A percentile compares a stretch with the other conserved stretches of the same genome.
These are phyloP conservation scores for Pisolithus marmoratus DNA, from an alignment of 768 basidiomycete genomes.

Conservation along the genomic window DNA sequence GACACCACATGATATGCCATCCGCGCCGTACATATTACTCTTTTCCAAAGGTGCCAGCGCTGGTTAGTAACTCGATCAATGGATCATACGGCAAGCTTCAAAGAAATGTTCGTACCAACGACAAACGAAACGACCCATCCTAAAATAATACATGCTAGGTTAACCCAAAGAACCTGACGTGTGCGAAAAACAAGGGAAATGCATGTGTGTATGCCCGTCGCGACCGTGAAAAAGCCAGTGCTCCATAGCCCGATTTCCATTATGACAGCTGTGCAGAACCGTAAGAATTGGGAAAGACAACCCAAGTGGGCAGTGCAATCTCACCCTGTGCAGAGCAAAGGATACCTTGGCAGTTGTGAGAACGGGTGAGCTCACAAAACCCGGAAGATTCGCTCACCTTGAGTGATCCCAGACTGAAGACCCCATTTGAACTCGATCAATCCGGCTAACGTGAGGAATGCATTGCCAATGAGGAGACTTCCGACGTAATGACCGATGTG, in stretches of 20 bases:
- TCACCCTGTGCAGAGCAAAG: constrained; percentile 60
- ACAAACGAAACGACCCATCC: constrained; percentile 52
- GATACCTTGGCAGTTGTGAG: constrained; percentile 29
- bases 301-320: not conserved
- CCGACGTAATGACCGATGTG: constrained; percentile 66
- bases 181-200: constrained; percentile 55
- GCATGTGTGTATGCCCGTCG: constrained; percentile 65
- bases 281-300: not conserved
- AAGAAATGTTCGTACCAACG: constrained; percentile 41
- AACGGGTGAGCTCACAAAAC: not conserved
- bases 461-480: constrained; percentile 56
- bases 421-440: constrained; percentile 52
- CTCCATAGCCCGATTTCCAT: constrained; percentile 60
- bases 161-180: constrained; percentile 46
- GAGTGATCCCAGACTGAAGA: constrained; percentile 35
- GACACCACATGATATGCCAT: constrained; percentile 49
- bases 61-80: constrained; percentile 18
- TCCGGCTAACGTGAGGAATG: constrained; percentile 47
- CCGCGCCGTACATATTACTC: constrained; percentile 44
- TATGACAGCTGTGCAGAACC: constrained; percentile 37
- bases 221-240: constrained; percentile 57
- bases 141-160: constrained; percentile 33
- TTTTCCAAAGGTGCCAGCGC: constrained; percentile 32
- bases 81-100: not conserved
- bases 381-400: constrained; percentile 33